Evolutionary conservation across 345 rosid species (phyloP).

Genomic region (Clarkia xantiana): DNA sequence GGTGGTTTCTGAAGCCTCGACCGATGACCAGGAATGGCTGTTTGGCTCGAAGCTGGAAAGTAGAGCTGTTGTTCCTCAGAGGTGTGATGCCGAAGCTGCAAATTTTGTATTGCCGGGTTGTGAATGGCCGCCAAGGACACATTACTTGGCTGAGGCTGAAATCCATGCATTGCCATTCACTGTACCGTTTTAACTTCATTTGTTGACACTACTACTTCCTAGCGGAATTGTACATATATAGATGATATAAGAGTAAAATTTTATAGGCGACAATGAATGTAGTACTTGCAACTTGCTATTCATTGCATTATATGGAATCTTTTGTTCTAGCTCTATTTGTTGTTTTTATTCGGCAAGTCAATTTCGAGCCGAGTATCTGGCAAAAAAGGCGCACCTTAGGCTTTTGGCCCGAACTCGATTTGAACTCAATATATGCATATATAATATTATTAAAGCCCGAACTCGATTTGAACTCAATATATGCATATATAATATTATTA

Average conservation of each 20-base stretch:
- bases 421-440: no score
- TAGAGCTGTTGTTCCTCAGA: neutral
- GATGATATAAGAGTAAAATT: neutral
- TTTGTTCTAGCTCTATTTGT: no score
- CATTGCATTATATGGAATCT: no score
- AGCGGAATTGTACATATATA: constrained; percentile 7
- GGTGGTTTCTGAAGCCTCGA: constrained; percentile 2
- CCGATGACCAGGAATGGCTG: constrained; percentile 45
- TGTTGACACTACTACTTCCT: neutral
- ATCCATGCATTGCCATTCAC: constrained; percentile 52
- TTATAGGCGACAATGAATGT: no score
- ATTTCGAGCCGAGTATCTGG: neutral
- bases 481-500: no score
- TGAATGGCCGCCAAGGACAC: constrained; percentile 21
- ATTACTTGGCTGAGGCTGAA: constrained; percentile 23
- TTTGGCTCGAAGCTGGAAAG: constrained; percentile 11
- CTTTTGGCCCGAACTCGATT: no score
- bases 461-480: no score
- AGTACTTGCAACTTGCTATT: no score
- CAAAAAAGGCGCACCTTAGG: no score
- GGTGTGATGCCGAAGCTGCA: constrained; percentile 3
- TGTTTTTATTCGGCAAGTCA: neutral
- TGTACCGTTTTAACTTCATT: constrained; percentile 27
- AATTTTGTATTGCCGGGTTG: constrained; percentile 6
- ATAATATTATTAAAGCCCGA: no score